phyloP scores from a whole-genome alignment of 768 basidiomycete genomes.

The Termitomyces sp. region DNA sequence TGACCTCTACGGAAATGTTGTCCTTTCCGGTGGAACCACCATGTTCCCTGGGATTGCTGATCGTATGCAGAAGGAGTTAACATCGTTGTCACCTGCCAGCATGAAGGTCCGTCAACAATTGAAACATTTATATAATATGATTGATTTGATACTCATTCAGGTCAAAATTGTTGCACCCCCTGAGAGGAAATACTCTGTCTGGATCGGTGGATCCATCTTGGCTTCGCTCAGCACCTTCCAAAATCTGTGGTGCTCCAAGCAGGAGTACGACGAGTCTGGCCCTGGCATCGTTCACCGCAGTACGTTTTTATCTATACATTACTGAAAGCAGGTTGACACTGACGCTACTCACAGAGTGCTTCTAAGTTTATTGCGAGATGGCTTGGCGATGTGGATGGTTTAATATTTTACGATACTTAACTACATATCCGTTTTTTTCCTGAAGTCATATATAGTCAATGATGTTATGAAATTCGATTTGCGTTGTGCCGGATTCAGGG shows the following conservation, averaged over 20 bases:
- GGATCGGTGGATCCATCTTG: slow-evolving; percentile 85
- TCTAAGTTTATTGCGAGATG: slow-evolving; percentile 14
- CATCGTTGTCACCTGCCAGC: slow-evolving; percentile 75
- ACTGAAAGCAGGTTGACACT: not conserved
- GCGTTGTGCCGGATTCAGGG: not conserved
- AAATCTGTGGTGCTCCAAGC: slow-evolving; percentile 91
- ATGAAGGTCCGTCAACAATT: slow-evolving; percentile 59
- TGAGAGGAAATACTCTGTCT: slow-evolving; percentile 93
- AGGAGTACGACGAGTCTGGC: slow-evolving; percentile 86
- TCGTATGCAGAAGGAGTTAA: slow-evolving; percentile 94
- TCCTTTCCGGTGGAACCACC: slow-evolving; percentile 85
- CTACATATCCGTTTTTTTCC: not conserved
- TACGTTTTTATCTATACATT: slow-evolving; percentile 26
- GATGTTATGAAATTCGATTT: slow-evolving; percentile 2
- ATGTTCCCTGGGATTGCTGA: slow-evolving; percentile 97
- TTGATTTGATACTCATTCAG: slow-evolving; percentile 19
- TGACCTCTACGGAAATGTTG: slow-evolving; percentile 75
- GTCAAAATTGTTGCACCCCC: slow-evolving; percentile 93
- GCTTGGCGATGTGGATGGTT: slow-evolving; percentile 3
- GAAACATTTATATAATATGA: not conserved
- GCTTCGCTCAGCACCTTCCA: slow-evolving; percentile 95
- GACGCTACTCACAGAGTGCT: slow-evolving; percentile 19
- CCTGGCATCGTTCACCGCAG: slow-evolving; percentile 79
- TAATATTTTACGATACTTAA: slow-evolving; percentile 5
- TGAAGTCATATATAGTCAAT: slow-evolving; percentile 5